phyloP scores from a whole-genome alignment of 2,329 filamentous ascomycete species.

The Aspergillus hiratsukae region DNA sequence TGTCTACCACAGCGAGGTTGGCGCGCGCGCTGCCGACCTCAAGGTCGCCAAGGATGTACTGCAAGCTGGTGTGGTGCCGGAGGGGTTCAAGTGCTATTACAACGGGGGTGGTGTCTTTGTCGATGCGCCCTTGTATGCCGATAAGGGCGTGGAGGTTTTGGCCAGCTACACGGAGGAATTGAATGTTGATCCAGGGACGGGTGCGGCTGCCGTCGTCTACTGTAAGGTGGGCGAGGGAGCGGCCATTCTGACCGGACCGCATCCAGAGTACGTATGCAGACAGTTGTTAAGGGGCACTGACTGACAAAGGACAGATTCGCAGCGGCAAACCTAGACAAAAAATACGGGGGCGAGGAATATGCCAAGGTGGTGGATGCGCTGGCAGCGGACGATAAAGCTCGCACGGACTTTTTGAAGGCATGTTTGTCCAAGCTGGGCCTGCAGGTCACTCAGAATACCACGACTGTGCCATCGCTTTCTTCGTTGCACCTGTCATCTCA shows the following conservation, averaged over 20 bases:
- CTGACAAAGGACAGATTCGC: slow-evolving; percentile 62
- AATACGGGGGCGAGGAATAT: slow-evolving; percentile 65
- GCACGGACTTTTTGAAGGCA: slow-evolving; percentile 71
- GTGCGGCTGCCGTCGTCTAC: slow-evolving; percentile 74
- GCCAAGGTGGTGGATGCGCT: slow-evolving; percentile 64
- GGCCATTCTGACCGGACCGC: slow-evolving; percentile 76
- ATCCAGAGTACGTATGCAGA: slow-evolving; percentile 70
- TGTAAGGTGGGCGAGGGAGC: slow-evolving; percentile 77
- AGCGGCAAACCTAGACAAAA: slow-evolving; percentile 67
- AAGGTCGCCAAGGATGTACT: slow-evolving; percentile 61
- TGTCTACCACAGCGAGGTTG: slow-evolving; percentile 80
- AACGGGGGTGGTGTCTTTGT: slow-evolving; percentile 95
- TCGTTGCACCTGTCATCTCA: slow-evolving; percentile 74
- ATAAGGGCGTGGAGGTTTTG: slow-evolving; percentile 70
- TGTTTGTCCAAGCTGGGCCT: slow-evolving; percentile 77
- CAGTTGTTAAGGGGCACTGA: slow-evolving; percentile 4
- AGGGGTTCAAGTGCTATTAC: slow-evolving; percentile 73
- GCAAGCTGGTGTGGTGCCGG: slow-evolving; percentile 49
- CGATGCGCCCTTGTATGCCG: slow-evolving; percentile 60
- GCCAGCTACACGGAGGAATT: slow-evolving; percentile 73
- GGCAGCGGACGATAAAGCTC: slow-evolving; percentile 62
- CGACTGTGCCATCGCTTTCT: slow-evolving; percentile 73
- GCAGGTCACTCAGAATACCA: slow-evolving; percentile 65
- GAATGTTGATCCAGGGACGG: slow-evolving; percentile 69
- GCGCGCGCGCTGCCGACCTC: slow-evolving; percentile 68